Evolutionary conservation across 2,329 filamentous ascomycete species (phyloP).

Genomic region (Zalaria obscura): DNA sequence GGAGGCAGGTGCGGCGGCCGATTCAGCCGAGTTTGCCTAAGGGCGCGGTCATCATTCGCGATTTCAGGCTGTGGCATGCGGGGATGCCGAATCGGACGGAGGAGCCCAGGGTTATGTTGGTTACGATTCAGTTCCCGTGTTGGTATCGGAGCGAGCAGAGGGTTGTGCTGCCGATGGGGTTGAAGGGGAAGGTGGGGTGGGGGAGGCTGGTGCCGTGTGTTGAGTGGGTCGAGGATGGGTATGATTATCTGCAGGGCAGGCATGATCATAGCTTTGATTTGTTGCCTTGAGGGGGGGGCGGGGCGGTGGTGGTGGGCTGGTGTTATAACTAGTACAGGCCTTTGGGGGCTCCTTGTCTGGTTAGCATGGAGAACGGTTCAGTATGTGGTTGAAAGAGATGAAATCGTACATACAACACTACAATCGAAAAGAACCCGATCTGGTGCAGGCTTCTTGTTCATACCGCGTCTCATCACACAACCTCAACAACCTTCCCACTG

Average conservation of each 20-base stretch:
- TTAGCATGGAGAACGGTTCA: background rate
- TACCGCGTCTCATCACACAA: background rate
- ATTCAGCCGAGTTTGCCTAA: constrained; percentile 38
- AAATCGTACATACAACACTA: background rate
- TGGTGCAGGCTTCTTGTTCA: background rate
- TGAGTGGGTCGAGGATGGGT: background rate
- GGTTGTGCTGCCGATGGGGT: constrained; percentile 7
- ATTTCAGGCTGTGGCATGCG: constrained; percentile 49
- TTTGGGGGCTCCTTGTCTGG: too few species aligned
- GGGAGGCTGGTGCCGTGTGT: background rate
- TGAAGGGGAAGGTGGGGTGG: background rate
- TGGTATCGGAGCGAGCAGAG: constrained; percentile 16
- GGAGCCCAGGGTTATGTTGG: constrained; percentile 16
- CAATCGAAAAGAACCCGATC: background rate
- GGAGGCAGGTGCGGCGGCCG: constrained; percentile 25
- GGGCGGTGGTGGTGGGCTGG: background rate
- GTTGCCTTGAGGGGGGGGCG: background rate
- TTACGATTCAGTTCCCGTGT: constrained; percentile 37
- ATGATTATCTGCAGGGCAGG: constrained; percentile 1
- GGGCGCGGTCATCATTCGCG: constrained; percentile 43
- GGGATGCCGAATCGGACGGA: constrained; percentile 45
- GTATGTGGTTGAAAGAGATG: background rate
- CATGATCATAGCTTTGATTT: background rate
- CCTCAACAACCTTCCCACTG: background rate
- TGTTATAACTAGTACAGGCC: too few species aligned